These are phyloP conservation scores for Sonneratia caseolaris DNA, from an alignment of 345 rosid genomes.

Conservation along the genomic window DNA sequence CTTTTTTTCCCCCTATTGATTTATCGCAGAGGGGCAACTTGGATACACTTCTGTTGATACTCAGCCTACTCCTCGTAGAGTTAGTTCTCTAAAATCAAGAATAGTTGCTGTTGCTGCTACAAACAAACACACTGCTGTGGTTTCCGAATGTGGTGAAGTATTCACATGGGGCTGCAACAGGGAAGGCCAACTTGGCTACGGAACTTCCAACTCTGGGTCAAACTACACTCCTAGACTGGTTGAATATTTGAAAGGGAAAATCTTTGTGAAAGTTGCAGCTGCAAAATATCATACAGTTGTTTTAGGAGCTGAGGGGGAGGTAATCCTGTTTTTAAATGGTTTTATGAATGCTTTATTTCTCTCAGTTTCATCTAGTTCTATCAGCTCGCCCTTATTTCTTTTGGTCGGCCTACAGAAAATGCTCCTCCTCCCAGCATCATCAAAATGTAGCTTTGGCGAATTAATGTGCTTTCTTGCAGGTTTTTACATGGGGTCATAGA, in stretches of 20 bases:
- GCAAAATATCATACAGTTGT: constrained; percentile 91
- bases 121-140: constrained; percentile 90
- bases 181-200: neutral
- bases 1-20: neutral
- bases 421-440: neutral
- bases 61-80: constrained; percentile 95
- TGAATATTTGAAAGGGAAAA: constrained; percentile 83
- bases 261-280: constrained; percentile 48
- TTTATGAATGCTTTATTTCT: neutral
- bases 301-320: constrained; percentile 84
- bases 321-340: constrained; percentile 16
- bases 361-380: neutral
- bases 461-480: constrained; percentile 31
- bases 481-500: constrained; percentile 93
- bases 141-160: constrained; percentile 84
- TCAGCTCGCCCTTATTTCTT: neutral
- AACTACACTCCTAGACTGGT: constrained; percentile 85
- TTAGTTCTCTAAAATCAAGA: constrained; percentile 58
- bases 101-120: constrained; percentile 93
- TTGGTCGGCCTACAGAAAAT: neutral
- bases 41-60: constrained; percentile 95
- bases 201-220: neutral
- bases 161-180: constrained; percentile 70
- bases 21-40: constrained; percentile 83
- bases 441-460: neutral